Base-by-base conservation (phyloP, 2,329 filamentous ascomycete species). In the Botrytis galanthina region DNA sequence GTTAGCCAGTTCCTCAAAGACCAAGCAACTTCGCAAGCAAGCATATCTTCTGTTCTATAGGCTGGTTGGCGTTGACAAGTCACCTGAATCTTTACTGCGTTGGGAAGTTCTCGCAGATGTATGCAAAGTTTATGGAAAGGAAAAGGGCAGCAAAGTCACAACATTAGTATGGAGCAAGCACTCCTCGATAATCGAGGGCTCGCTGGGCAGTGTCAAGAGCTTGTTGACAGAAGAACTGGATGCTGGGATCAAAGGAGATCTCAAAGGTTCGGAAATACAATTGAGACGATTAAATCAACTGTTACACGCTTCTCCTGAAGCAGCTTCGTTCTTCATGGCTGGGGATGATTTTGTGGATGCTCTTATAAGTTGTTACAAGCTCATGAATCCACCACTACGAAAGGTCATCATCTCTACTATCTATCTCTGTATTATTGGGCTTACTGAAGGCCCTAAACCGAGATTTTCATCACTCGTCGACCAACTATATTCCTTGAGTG, bases 281-380 rank as follows among this genome's bases (percentile, higher is more conserved):
- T 83, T 94, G 46, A 85, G 85, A 64, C 84, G 84, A 16, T 80
- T 93, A n/a, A 92, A 90, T 74, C 86, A 89, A 68, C 83, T 95
- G 6, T 83, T 94, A 8, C 86, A 89, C 77, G 85, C 84, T 10
- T 93, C 90, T 8, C 84, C 89, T 0, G 84, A 86, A 32, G 84
- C 85, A 0, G 87, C 87, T 32, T 83, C 84, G 1, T 85, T 93
- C 77, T 91, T 97, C 78, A 88, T 97, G 77, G 92, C 92, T 0
- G 95, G 95, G 1, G 94, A 92, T 69, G 95, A 98, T 82, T 95
- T 96, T 78, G 82, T 97, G 32, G 95, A 98, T 80, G 89, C 92
- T 0, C 85, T 97, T 20, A 85, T 89, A 54, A 84, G 84, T 68
- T 90, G 90, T 75, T 95, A 91, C 81, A 86, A 84, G 67, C 86